These are phyloP conservation scores for Trypanosomatidae sp. DNA, from an alignment of 208 protist genomes.

Conservation along the genomic window DNA sequence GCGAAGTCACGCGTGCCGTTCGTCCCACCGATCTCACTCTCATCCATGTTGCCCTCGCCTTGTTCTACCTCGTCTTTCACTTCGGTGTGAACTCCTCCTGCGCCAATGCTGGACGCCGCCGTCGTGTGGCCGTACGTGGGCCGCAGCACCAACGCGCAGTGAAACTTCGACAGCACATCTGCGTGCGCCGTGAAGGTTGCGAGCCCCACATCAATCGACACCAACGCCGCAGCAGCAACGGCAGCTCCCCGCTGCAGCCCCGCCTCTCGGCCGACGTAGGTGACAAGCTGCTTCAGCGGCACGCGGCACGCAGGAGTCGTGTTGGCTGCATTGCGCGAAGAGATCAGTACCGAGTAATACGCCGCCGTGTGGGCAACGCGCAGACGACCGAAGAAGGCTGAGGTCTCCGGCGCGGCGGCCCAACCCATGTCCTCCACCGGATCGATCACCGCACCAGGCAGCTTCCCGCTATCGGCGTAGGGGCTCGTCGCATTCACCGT, in stretches of 20 bases:
- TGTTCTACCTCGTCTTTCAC: too few relatives aligned
- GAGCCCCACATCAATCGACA: conserved; percentile 45
- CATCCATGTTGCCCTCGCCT: too few relatives aligned
- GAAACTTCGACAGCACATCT: conserved; percentile 46
- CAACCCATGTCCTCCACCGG: conserved; percentile 45
- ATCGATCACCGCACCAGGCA: conserved; percentile 42
- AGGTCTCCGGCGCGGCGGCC: not conserved
- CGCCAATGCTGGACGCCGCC: not conserved
- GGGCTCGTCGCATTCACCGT: conserved; percentile 75
- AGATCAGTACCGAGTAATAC: conserved; percentile 19
- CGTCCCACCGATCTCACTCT: not conserved
- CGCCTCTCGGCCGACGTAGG: conserved; percentile 49
- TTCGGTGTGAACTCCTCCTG: not conserved
- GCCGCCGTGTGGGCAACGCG: conserved; percentile 14
- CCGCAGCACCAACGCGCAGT: conserved; percentile 55
- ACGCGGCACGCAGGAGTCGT: conserved; percentile 18
- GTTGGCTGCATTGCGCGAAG: not conserved
- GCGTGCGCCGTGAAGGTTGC: conserved; percentile 34
- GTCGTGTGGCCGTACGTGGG: conserved; percentile 19
- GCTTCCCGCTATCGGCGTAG: conserved; percentile 41
- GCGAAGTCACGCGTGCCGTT: not conserved
- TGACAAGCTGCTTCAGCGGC: conserved; percentile 27
- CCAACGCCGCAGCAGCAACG: conserved; percentile 18
- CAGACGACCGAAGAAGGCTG: conserved; percentile 11
- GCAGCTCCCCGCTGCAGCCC: conserved; percentile 30